phyloP scores from a whole-genome alignment of 257 asterid genomes.

The Verbena officinalis region DNA sequence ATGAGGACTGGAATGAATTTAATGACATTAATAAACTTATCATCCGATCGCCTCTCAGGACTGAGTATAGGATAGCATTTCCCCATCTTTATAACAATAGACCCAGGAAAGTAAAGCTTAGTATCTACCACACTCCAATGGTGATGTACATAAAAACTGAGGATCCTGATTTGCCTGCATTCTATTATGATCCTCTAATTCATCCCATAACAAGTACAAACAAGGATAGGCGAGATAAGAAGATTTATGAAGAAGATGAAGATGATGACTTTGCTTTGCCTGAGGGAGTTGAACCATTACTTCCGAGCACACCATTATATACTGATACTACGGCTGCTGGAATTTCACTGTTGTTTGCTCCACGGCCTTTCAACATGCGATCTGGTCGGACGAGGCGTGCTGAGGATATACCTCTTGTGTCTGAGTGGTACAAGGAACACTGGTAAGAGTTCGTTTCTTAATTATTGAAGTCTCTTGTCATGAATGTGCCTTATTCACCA shows the following conservation, averaged over 20 bases:
- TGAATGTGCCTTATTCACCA: constrained; percentile 3
- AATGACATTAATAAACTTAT: constrained; percentile 96
- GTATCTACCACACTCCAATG: constrained; percentile 96
- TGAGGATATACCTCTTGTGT: constrained; percentile 97
- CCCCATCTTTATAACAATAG: constrained; percentile 96
- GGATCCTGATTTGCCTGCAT: constrained; percentile 99
- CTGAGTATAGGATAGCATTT: constrained; percentile 96
- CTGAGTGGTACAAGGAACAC: constrained; percentile 99
- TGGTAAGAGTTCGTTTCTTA: constrained; percentile 55
- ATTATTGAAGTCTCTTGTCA: background rate
- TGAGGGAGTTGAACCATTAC: constrained; percentile 85
- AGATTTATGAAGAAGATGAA: constrained; percentile 71
- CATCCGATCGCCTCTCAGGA: constrained; percentile 95
- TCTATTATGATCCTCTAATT: constrained; percentile 91
- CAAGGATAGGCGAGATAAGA: constrained; percentile 82
- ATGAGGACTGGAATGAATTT: constrained; percentile 98
- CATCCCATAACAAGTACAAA: constrained; percentile 85
- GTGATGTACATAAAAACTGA: constrained; percentile 96
- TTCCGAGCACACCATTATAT: constrained; percentile 63
- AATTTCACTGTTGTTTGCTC: constrained; percentile 91
- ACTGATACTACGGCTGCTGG: constrained; percentile 99
- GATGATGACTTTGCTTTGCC: constrained; percentile 88
- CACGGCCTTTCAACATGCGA: constrained; percentile 97
- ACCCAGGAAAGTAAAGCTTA: constrained; percentile 91
- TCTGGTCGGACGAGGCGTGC: constrained; percentile 99